These are phyloP conservation scores for Suillus bovinus DNA, from an alignment of 768 basidiomycete species.

Conservation along the genomic window DNA sequence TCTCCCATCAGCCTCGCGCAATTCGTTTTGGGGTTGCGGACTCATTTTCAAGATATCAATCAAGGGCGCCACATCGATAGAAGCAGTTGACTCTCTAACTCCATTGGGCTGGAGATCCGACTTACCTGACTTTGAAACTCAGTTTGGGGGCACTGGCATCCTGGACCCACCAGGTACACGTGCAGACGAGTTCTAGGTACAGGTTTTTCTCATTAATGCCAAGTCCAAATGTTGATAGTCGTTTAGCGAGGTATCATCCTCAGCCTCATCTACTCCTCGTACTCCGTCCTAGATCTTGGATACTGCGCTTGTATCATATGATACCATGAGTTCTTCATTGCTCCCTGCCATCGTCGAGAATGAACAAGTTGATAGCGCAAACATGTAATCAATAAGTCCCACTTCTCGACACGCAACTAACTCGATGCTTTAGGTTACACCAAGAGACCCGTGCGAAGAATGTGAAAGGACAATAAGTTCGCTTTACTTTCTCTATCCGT, in stretches of 20 bases:
- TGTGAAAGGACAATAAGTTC: background rate
- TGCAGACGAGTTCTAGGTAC: too few relatives aligned
- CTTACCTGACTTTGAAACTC: too few relatives aligned
- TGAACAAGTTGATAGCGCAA: background rate
- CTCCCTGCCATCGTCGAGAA: background rate
- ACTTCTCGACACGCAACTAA: background rate
- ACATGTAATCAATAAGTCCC: background rate
- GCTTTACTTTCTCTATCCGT: background rate
- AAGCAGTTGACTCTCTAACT: too few relatives aligned
- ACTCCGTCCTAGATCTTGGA: background rate
- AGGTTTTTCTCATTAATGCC: background rate
- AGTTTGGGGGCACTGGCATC: too few relatives aligned
- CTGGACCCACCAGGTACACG: background rate
- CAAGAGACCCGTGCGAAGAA: too few relatives aligned
- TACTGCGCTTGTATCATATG: background rate
- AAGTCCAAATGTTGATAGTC: too few relatives aligned
- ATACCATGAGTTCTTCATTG: background rate
- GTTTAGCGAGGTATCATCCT: too few relatives aligned
- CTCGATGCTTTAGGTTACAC: background rate
- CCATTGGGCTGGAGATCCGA: too few relatives aligned
- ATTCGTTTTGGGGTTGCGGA: slow-evolving; percentile 4
- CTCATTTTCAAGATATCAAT: background rate
- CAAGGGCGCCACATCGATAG: background rate
- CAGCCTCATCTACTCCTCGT: background rate
- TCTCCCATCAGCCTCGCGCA: background rate